Evolutionary conservation across 345 rosid genomes (phyloP).

Genomic region (Leavenworthia alabamica): DNA sequence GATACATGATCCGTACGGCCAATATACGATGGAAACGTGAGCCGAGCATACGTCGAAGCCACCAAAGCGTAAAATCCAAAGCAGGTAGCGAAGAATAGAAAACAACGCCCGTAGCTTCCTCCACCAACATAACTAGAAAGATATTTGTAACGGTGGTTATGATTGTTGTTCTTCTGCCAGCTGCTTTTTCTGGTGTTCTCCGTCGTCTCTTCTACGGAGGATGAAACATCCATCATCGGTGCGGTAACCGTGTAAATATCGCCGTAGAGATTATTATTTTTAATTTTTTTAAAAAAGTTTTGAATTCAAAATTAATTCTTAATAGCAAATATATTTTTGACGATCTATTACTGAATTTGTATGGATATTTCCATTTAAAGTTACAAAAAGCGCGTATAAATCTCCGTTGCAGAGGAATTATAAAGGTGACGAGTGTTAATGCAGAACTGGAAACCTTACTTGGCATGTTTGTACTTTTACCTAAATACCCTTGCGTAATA

Average conservation of each 20-base stretch:
- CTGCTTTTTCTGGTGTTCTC: background rate
- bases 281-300: background rate
- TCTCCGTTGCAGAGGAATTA: constrained; percentile 1
- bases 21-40: constrained; percentile 36
- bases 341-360: background rate
- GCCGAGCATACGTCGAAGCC: constrained; percentile 56
- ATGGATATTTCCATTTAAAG: constrained; percentile 7
- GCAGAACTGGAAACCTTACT: constrained; percentile 29
- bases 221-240: constrained; percentile 23
- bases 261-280: background rate
- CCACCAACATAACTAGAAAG: constrained; percentile 9
- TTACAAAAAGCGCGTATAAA: background rate
- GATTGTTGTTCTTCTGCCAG: background rate
- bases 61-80: constrained; percentile 55
- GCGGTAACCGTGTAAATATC: too few relatives aligned
- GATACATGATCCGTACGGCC: constrained; percentile 32
- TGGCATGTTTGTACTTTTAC: background rate
- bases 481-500: background rate
- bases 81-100: constrained; percentile 42
- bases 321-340: background rate
- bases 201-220: constrained; percentile 23
- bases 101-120: constrained; percentile 20
- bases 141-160: constrained; percentile 8
- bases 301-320: background rate
- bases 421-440: constrained; percentile 29